Conservation (phyloP, 1,139 yeast species). For the Yamadazyma pseudoaaseri region DNA sequence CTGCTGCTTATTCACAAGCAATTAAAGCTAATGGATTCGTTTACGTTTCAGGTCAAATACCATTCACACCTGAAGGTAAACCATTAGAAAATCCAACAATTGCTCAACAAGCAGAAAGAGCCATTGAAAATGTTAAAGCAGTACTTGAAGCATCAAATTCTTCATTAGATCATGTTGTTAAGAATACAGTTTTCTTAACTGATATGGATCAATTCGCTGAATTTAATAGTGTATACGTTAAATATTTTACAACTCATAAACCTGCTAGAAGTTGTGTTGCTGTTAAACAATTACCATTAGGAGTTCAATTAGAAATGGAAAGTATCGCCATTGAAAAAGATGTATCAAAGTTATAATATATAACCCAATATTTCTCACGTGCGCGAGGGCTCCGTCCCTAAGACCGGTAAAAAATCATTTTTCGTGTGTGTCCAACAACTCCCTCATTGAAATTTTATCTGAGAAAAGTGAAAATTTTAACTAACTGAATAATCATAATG, state of each 20-base stretch:
- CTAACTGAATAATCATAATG: constrained; percentile 23
- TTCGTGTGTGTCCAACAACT: neutral
- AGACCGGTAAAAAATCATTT: neutral
- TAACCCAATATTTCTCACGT: neutral
- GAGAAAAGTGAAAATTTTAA: constrained; percentile 16
- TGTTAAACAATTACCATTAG: constrained; percentile 82
- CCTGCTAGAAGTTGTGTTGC: constrained; percentile 98
- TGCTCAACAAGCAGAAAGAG: constrained; percentile 83
- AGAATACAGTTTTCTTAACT: constrained; percentile 83
- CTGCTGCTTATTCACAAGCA: constrained; percentile 94
- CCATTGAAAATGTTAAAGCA: constrained; percentile 69
- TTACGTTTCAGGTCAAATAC: constrained; percentile 95
- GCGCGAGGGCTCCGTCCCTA: constrained; percentile 4
- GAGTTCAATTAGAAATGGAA: constrained; percentile 73
- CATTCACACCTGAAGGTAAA: constrained; percentile 80
- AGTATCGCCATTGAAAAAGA: constrained; percentile 71
- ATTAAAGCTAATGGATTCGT: constrained; percentile 82
- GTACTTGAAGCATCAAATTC: constrained; percentile 84
- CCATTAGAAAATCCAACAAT: constrained; percentile 68
- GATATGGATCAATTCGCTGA: constrained; percentile 80
- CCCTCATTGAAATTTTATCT: constrained; percentile 1
- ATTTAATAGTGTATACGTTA: constrained; percentile 79
- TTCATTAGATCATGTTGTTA: constrained; percentile 75
- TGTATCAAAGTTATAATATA: constrained; percentile 6
- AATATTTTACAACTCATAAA: constrained; percentile 76